Conservation (phyloP, 495 filamentous ascomycete genomes). For the Penicillium nucicola region DNA sequence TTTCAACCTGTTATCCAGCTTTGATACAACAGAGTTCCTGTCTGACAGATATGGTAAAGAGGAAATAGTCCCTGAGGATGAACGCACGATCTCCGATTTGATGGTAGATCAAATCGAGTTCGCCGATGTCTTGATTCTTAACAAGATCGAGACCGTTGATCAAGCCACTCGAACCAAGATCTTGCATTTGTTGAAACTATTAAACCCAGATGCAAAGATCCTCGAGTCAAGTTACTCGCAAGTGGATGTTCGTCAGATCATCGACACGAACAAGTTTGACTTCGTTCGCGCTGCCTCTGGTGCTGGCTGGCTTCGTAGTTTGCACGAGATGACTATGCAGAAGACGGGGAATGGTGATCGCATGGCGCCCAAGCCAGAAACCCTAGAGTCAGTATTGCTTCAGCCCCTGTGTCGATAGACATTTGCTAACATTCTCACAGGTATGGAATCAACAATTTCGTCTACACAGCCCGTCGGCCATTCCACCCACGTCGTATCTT, state of each 20-base stretch:
- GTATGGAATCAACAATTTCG: conserved; percentile 55
- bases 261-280: conserved; percentile 48
- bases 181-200: conserved; percentile 38
- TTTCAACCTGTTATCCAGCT: conserved; percentile 55
- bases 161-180: conserved; percentile 37
- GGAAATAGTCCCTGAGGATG: conserved; percentile 50
- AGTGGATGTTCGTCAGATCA: conserved; percentile 48
- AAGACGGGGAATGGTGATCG: conserved; percentile 40
- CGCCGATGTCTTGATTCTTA: conserved; percentile 56
- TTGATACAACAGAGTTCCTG: conserved; percentile 55
- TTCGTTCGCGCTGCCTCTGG: conserved; percentile 42
- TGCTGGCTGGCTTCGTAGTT: conserved; percentile 46
- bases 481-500: conserved; percentile 52
- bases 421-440: conserved; percentile 13
- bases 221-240: conserved; percentile 43
- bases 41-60: conserved; percentile 44
- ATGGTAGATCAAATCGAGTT: conserved; percentile 64
- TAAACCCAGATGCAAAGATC: conserved; percentile 52
- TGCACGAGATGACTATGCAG: conserved; percentile 49
- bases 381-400: conserved; percentile 44
- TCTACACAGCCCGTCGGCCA: conserved; percentile 49
- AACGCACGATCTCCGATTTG: conserved; percentile 57
- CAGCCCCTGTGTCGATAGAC: background rate
- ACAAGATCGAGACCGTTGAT: conserved; percentile 49
- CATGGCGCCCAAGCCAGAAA: conserved; percentile 54